Evolutionary conservation across 2,329 filamentous ascomycete genomes (phyloP).

Genomic region (Xylaria sp.): DNA sequence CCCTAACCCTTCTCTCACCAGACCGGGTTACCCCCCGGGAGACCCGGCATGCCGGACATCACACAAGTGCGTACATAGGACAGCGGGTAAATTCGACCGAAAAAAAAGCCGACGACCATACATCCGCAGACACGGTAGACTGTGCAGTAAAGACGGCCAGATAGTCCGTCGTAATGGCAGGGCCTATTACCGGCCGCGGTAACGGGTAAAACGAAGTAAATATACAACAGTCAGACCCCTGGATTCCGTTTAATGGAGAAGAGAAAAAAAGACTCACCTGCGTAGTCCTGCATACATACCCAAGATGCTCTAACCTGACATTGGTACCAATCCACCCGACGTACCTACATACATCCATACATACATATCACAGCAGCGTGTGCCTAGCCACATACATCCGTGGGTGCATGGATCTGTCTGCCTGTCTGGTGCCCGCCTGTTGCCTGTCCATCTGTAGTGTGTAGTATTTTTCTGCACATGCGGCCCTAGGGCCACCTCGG

Average conservation of each 20-base stretch:
- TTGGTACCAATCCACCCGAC: neutral
- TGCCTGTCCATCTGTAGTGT: neutral
- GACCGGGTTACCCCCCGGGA: conserved; percentile 11
- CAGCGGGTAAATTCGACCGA: conserved; percentile 17
- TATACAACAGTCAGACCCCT: neutral
- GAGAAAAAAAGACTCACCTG: neutral
- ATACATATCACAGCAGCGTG: neutral
- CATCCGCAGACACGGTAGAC: neutral
- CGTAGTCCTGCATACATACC: conserved; percentile 28
- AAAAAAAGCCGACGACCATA: conserved; percentile 15
- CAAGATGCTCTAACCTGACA: conserved; percentile 15
- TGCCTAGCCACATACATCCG: conserved; percentile 18
- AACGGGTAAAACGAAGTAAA: neutral
- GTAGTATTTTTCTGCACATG: conserved; percentile 22
- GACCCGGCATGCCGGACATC: neutral
- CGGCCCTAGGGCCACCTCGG: neutral
- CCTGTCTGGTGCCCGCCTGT: neutral
- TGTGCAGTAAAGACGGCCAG: neutral
- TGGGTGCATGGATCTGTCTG: conserved; percentile 16
- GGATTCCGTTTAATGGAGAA: conserved; percentile 5
- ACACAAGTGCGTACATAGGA: neutral
- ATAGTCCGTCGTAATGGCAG: conserved; percentile 3
- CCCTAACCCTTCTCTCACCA: conserved; percentile 8
- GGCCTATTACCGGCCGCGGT: neutral
- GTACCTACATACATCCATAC: conserved; percentile 7